phyloP scores from a whole-genome alignment of 306 rosid genomes.

The Corylus americana region DNA sequence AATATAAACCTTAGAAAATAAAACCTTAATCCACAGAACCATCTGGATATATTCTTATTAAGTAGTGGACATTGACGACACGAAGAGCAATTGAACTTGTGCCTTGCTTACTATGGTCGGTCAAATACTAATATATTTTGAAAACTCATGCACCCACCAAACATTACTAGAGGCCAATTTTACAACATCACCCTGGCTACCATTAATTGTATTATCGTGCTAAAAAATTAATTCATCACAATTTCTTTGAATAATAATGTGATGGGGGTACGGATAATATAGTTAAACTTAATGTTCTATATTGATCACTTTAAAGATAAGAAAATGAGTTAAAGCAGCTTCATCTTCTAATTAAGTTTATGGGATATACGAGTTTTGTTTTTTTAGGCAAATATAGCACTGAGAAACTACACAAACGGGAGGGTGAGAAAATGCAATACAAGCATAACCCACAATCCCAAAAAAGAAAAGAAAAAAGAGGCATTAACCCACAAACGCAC shows the following conservation, averaged over 20 bases:
- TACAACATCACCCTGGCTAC: not conserved
- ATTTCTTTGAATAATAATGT: not conserved
- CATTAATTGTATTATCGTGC: not conserved
- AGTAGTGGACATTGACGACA: slow-evolving; percentile 30
- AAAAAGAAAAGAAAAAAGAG: no score
- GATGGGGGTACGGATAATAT: not conserved
- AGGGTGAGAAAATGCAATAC: no score
- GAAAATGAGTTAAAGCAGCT: not conserved
- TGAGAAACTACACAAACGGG: no score
- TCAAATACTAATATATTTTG: slow-evolving; percentile 30
- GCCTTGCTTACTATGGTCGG: slow-evolving; percentile 38
- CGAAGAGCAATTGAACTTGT: slow-evolving; percentile 22
- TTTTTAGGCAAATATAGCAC: no score
- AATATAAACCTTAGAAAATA: slow-evolving; percentile 7
- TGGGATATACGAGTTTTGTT: no score
- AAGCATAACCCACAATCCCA: no score
- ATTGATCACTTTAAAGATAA: no score
- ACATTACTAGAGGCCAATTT: not conserved
- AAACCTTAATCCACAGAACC: slow-evolving; percentile 8
- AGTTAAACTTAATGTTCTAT: no score
- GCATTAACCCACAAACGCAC: no score
- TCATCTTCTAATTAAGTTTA: not conserved
- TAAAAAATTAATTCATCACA: not conserved
- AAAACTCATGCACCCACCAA: slow-evolving; percentile 3
- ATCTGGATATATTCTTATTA: slow-evolving; percentile 1